These are phyloP conservation scores for Phyllosticta citribraziliensis DNA, from an alignment of 2,329 filamentous ascomycete species.

Conservation along the genomic window DNA sequence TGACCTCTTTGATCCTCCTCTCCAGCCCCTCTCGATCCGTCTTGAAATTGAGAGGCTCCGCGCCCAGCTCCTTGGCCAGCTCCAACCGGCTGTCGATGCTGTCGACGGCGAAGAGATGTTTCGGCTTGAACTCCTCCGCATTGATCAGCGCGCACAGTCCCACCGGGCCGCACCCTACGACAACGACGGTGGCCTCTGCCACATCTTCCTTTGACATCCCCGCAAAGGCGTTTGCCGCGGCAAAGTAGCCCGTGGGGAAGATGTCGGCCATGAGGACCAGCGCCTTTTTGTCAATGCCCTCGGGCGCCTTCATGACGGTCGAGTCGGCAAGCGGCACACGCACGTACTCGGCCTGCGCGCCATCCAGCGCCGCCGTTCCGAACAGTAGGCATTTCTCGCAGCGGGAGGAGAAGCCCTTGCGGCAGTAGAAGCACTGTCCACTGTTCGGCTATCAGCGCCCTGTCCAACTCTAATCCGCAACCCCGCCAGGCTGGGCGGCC, in stretches of 20 bases:
- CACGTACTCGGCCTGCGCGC: conserved; percentile 71
- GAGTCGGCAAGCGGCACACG: conserved; percentile 42
- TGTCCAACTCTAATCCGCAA: background rate
- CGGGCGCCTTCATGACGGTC: conserved; percentile 63
- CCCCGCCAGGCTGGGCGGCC: background rate
- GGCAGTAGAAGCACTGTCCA: conserved; percentile 76
- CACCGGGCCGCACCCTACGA: conserved; percentile 72
- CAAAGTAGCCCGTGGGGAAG: conserved; percentile 76
- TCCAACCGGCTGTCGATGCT: conserved; percentile 65
- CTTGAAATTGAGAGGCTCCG: conserved; percentile 73
- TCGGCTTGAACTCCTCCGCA: conserved; percentile 64
- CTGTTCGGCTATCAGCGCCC: conserved; percentile 24
- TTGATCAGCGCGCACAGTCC: conserved; percentile 76
- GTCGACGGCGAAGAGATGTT: conserved; percentile 69
- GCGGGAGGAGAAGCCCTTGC: conserved; percentile 63
- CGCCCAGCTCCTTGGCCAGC: conserved; percentile 63
- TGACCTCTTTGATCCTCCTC: conserved; percentile 61
- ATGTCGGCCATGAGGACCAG: conserved; percentile 89
- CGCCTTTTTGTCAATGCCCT: conserved; percentile 60
- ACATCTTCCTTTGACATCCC: conserved; percentile 49
- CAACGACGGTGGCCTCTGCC: conserved; percentile 59
- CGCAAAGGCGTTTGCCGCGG: conserved; percentile 66
- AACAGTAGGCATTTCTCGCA: conserved; percentile 64
- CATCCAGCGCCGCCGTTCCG: conserved; percentile 59
- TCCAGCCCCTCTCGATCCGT: conserved; percentile 55